A percentile compares a stretch with the other conserved stretches of the same genome.
phyloP scores from a whole-genome alignment of 768 basidiomycete species.

The Tylopilus plumbeoviolaceoides region DNA sequence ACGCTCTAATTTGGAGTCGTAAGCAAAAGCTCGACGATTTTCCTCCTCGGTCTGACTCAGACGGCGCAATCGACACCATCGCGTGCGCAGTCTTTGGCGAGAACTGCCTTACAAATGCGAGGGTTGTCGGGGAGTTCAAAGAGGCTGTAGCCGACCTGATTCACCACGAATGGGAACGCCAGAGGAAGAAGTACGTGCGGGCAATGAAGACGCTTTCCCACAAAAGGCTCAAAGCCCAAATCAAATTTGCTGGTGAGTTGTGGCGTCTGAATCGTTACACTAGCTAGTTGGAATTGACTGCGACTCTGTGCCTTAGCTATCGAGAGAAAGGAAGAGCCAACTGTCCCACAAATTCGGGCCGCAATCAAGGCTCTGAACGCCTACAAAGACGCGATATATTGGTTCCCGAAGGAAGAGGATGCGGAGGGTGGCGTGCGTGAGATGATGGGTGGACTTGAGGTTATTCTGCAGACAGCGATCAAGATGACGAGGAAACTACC shows the following conservation, averaged over 20 bases:
- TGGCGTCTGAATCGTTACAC: too few relatives aligned
- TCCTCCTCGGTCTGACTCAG: neutral
- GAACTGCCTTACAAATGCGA: constrained; percentile 2
- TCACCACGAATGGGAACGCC: constrained; percentile 6
- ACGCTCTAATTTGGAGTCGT: constrained; percentile 1
- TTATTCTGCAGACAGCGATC: neutral
- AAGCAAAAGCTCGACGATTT: constrained; percentile 1
- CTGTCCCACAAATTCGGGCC: neutral
- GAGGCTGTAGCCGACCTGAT: neutral
- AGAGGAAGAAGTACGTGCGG: neutral
- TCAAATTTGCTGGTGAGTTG: neutral
- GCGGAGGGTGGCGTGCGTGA: constrained; percentile 2
- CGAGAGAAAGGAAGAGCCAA: constrained; percentile 2
- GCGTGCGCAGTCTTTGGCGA: constrained; percentile 4
- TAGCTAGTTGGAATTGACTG: too few relatives aligned
- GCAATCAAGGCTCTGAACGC: constrained; percentile 1
- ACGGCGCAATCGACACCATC: constrained; percentile 1
- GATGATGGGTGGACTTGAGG: constrained; percentile 4
- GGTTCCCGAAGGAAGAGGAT: constrained; percentile 6
- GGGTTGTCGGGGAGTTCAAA: constrained; percentile 5
- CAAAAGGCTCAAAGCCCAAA: neutral
- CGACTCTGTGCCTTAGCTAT: neutral
- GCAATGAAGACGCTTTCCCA: neutral
- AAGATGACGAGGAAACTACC: constrained; percentile 1
- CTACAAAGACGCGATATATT: constrained; percentile 3